Evolutionary conservation across 208 protist species (phyloP).

Genomic region (Trichomonas gallinae): DNA sequence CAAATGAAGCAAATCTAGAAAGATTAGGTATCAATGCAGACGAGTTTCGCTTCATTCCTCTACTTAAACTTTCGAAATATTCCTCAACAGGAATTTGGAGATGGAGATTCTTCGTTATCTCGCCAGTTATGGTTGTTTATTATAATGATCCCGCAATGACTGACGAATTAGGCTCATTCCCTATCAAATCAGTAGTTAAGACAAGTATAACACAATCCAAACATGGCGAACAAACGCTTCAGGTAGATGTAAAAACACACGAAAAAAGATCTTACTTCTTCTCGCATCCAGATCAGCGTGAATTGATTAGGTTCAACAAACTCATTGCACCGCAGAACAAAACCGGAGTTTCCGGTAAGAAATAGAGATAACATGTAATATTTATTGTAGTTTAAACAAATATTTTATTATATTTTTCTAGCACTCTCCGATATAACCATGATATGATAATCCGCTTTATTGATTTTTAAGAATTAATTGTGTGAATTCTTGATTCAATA

Average conservation of each 20-base stretch:
- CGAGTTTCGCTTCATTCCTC: not conserved
- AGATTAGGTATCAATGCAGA: not conserved
- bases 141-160: not conserved
- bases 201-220: not conserved
- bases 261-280: constrained; percentile 16
- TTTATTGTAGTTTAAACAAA: no score
- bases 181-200: not conserved
- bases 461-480: no score
- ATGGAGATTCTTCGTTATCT: not conserved
- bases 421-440: no score
- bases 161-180: not conserved
- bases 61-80: not conserved
- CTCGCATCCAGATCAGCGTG: not conserved
- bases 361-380: no score
- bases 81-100: not conserved
- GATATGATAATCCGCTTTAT: no score
- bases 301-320: not conserved
- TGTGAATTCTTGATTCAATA: no score
- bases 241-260: not conserved
- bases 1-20: not conserved
- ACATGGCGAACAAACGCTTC: not conserved
- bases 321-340: not conserved
- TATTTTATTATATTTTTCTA: no score
- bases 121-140: not conserved
- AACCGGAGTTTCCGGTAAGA: no score